Evolutionary conservation across 139 green algal genomes (phyloP).

Genomic region (Deuterostichococcus epilithicus): DNA sequence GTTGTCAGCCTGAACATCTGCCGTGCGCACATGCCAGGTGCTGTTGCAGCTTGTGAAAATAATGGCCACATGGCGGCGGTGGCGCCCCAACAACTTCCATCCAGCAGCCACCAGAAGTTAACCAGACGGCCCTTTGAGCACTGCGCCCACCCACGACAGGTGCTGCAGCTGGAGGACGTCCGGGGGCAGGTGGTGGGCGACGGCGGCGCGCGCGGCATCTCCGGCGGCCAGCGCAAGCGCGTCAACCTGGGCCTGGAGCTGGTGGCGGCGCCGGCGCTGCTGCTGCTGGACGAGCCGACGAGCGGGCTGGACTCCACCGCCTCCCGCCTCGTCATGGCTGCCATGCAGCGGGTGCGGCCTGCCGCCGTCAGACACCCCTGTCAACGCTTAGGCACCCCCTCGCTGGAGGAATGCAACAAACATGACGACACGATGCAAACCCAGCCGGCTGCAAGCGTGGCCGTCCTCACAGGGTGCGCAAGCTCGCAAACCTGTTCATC

Average conservation of each 20-base stretch:
- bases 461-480: too few species aligned
- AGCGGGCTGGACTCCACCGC: constrained; percentile 57
- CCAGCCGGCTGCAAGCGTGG: too few species aligned
- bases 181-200: constrained; percentile 57
- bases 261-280: constrained; percentile 59
- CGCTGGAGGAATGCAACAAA: too few species aligned
- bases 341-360: constrained; percentile 29
- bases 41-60: too few species aligned
- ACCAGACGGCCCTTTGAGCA: constrained; percentile 10
- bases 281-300: constrained; percentile 75
- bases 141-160: constrained; percentile 12
- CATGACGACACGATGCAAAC: too few species aligned
- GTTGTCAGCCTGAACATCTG: too few species aligned
- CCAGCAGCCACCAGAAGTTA: constrained; percentile 2
- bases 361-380: too few species aligned
- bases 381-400: too few species aligned
- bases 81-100: too few species aligned
- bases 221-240: constrained; percentile 60
- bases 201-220: constrained; percentile 53
- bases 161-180: constrained; percentile 38
- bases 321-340: constrained; percentile 41
- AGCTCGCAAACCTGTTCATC: too few species aligned
- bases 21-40: too few species aligned
- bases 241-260: constrained; percentile 79
- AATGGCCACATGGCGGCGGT: too few species aligned